Base-by-base conservation (phyloP, 257 asterid species). In the Gentiana dahurica region DNA sequence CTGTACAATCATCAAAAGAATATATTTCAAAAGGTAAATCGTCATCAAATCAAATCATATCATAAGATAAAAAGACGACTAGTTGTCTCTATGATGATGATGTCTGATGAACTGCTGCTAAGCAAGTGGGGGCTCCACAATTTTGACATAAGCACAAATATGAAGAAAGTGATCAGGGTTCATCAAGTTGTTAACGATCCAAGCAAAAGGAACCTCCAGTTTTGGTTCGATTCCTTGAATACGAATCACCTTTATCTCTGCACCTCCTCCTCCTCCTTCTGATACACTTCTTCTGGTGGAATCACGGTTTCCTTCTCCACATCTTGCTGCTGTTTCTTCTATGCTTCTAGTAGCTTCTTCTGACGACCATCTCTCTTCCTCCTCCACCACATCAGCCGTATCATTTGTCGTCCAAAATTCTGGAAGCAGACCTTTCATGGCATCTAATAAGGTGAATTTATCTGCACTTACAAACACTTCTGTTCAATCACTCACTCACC, bases 121-220 rank as follows among this genome's bases (percentile, higher is more conserved):
- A 24, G 24, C 24, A 24, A 24, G 24, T 24, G 24, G 24, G 24
- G 86, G 76, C 57, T 77, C 71, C 46, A 36, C 49, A 68, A 76
- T 69, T 77, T 87, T 81, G 71, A 89, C 69, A 60, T 80, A 83
- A 53, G 80, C 79, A 79, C 91, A 84, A n/a, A 92, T 78, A 78
- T 92, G 99, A 70, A 92, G 89, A 71, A 77, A 86, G 68, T 92
- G 81, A 44, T 92, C 99, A 2, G 99, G 97, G 72, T 88, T 84
- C 84, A 80, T 77, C 87, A 92, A 86, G 68, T 85, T 86, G 66
- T 79, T 89, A 73, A 77, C 97, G 53, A 92, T 81, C 99, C 97
- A 92, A 36, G 89, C 80, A 32, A 92, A 85, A 7, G 99, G 99
- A 57, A 92, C 83, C 65, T 88, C 94, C 78, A 81, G 36, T 66